These are phyloP conservation scores for Neocallimastix lanati DNA, from an alignment of 192 early-diverging fungal species.

Conservation along the genomic window DNA sequence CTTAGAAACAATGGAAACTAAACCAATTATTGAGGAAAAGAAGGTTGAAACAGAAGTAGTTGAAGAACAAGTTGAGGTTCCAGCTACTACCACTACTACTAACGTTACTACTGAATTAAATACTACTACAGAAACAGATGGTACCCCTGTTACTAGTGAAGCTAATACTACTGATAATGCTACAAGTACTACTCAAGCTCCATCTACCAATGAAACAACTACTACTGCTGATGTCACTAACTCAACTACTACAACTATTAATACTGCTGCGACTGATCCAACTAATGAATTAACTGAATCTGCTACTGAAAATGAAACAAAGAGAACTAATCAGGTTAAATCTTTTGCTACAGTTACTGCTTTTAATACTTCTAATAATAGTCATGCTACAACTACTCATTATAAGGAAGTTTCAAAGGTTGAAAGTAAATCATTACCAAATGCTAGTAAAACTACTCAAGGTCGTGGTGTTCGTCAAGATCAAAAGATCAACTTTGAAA, in stretches of 20 bases:
- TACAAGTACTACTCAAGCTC: neutral
- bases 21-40: slow-evolving; percentile 9
- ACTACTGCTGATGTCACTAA: neutral
- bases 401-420: neutral
- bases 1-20: slow-evolving; percentile 5
- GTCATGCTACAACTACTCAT: neutral
- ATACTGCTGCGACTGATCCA: neutral
- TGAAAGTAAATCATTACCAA: neutral
- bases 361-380: neutral
- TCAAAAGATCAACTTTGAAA: neutral
- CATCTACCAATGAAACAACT: neutral
- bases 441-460: neutral
- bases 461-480: neutral
- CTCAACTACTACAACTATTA: neutral
- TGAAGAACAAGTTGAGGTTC: slow-evolving; percentile 3
- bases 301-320: neutral
- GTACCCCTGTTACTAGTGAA: slow-evolving; percentile 5
- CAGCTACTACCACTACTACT: too few species aligned
- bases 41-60: slow-evolving; percentile 3
- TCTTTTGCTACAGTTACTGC: neutral
- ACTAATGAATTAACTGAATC: neutral
- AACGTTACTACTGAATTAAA: neutral
- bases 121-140: slow-evolving; percentile 4
- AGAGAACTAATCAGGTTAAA: neutral
- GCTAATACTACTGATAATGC: slow-evolving; percentile 10